Evolutionary conservation across 805 yeast genomes (phyloP).

Genomic region (Metschnikowia santaceciliae): DNA sequence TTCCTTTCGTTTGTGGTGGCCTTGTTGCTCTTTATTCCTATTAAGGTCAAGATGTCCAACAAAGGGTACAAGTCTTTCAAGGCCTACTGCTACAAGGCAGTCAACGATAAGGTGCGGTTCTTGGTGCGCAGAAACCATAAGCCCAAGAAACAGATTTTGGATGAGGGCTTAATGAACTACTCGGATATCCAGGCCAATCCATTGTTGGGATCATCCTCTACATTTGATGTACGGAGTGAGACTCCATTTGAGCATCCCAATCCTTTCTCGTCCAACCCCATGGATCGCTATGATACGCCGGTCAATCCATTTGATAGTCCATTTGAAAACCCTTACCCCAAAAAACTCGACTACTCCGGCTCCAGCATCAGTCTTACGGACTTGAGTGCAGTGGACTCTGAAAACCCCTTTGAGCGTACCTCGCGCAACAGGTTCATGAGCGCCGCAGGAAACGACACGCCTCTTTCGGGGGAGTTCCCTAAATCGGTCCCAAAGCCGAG

Average conservation of each 20-base stretch:
- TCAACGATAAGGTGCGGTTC: slow-evolving; percentile 53
- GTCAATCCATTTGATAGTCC: not conserved
- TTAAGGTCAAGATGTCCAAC: slow-evolving; percentile 41
- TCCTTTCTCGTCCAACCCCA: not conserved
- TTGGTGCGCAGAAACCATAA: slow-evolving; percentile 44
- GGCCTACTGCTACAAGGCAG: slow-evolving; percentile 57
- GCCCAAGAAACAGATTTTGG: slow-evolving; percentile 30
- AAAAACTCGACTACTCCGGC: not conserved
- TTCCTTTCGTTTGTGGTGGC: slow-evolving; percentile 55
- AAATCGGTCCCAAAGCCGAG: not conserved
- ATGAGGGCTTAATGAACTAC: slow-evolving; percentile 26
- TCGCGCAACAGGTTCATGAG: not conserved
- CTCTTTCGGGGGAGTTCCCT: not conserved
- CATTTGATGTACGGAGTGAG: slow-evolving; percentile 9
- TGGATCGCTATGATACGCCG: not conserved
- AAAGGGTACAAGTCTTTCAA: slow-evolving; percentile 45
- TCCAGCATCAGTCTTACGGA: slow-evolving; percentile 1
- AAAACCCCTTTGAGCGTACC: slow-evolving; percentile 8
- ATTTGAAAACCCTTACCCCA: not conserved
- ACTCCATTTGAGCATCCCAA: not conserved
- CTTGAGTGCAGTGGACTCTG: slow-evolving; percentile 4
- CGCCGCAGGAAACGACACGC: not conserved
- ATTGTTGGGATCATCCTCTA: slow-evolving; percentile 18
- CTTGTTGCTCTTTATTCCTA: slow-evolving; percentile 47
- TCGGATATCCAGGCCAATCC: slow-evolving; percentile 26